A percentile compares a stretch with the other conserved stretches of the same genome.
Evolutionary conservation across 208 protist species (phyloP).

Genomic region (Trypanosoma conorhini): DNA sequence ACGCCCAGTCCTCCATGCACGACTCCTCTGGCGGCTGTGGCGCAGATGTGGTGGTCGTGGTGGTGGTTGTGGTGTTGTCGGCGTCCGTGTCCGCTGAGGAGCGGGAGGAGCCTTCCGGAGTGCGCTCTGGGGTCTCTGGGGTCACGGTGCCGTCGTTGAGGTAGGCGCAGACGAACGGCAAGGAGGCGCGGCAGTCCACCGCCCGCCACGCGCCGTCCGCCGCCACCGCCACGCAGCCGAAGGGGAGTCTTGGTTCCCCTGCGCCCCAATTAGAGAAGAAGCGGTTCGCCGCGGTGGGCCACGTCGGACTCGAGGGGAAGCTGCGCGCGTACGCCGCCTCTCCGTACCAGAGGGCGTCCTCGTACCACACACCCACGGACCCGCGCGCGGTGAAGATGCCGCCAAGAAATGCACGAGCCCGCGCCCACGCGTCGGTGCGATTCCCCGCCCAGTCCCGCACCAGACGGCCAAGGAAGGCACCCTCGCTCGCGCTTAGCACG

Average conservation of each 20-base stretch:
- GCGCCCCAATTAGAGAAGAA: conserved; percentile 52
- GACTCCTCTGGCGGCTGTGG: conserved; percentile 4
- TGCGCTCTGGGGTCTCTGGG: not conserved
- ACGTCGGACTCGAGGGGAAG: conserved; percentile 50
- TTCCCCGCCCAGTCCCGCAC: conserved; percentile 8
- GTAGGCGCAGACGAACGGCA: conserved; percentile 72
- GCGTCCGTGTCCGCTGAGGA: conserved; percentile 2
- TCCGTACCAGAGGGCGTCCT: conserved; percentile 41
- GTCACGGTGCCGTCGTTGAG: conserved; percentile 61
- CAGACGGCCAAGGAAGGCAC: conserved; percentile 37
- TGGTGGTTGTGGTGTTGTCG: conserved; percentile 28
- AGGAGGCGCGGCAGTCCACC: conserved; percentile 41
- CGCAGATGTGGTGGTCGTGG: not conserved
- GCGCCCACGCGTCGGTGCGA: not conserved
- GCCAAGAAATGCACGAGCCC: conserved; percentile 40
- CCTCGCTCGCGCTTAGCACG: conserved; percentile 42
- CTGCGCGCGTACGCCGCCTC: conserved; percentile 27
- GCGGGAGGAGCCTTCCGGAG: not conserved
- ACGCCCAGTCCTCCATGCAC: conserved; percentile 17
- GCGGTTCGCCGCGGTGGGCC: conserved; percentile 51
- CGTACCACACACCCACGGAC: conserved; percentile 56
- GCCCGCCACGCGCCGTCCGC: conserved; percentile 38
- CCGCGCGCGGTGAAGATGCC: conserved; percentile 49
- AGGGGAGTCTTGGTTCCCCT: conserved; percentile 37
- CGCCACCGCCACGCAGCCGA: conserved; percentile 34